phyloP scores from a whole-genome alignment of 345 rosid species.

The Psidium guajava region DNA sequence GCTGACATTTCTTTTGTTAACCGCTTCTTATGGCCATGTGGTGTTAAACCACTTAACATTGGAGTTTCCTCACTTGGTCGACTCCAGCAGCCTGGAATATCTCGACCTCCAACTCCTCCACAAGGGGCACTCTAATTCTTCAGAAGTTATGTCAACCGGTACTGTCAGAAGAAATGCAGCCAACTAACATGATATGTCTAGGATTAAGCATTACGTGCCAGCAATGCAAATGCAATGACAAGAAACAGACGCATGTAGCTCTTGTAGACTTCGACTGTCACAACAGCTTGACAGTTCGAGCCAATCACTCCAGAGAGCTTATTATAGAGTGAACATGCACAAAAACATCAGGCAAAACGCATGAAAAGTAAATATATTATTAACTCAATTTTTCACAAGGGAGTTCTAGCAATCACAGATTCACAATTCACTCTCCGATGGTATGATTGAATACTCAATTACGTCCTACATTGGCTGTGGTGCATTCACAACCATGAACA shows the following conservation, averaged over 20 bases:
- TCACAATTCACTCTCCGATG: not conserved
- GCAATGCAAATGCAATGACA: not conserved
- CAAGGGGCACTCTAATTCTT: not conserved
- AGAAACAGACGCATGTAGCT: not conserved
- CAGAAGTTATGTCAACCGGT: not conserved
- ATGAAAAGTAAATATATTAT: not conserved
- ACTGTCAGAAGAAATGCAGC: not conserved
- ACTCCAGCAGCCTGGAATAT: not conserved
- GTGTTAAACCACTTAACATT: not conserved
- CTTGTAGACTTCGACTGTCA: not conserved
- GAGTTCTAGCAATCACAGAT: not conserved
- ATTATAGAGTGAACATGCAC: not conserved
- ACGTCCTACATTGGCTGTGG: not conserved
- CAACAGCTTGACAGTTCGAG: not conserved
- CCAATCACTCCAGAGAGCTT: not conserved
- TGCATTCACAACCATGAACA: not conserved
- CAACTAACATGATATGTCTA: not conserved
- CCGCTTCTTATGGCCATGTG: not conserved
- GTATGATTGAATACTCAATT: not conserved
- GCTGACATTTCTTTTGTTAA: not conserved
- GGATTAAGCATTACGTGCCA: not conserved
- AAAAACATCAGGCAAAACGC: not conserved
- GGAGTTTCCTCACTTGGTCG: not conserved
- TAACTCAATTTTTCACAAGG: not conserved
- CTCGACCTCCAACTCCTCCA: not conserved